Evolutionary conservation across 352 stramenopile genomes (phyloP).

Genomic region (Elongisporangium senticosum): DNA sequence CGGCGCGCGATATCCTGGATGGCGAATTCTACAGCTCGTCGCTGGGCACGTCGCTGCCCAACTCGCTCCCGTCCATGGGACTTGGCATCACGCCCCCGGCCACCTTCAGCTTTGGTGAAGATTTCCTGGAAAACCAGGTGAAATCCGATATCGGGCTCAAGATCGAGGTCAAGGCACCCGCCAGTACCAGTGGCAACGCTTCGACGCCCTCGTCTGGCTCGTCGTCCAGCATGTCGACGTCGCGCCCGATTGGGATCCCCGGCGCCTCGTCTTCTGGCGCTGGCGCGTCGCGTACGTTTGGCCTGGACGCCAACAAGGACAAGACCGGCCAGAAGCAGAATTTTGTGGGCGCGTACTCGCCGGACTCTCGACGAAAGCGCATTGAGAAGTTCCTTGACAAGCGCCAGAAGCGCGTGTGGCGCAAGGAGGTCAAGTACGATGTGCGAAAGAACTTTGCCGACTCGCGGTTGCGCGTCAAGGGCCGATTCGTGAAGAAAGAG

Average conservation of each 20-base stretch:
- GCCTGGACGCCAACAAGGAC: constrained; percentile 33
- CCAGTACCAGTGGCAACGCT: constrained; percentile 2
- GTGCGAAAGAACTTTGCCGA: constrained; percentile 98
- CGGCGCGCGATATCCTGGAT: constrained; percentile 71
- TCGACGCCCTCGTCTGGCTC: constrained; percentile 12
- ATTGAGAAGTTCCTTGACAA: constrained; percentile 96
- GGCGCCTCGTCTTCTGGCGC: constrained; percentile 33
- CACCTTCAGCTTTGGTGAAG: constrained; percentile 80
- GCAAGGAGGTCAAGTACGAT: constrained; percentile 97
- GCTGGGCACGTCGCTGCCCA: constrained; percentile 76
- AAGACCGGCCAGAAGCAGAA: constrained; percentile 66
- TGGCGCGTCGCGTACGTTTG: constrained; percentile 31
- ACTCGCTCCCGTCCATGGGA: constrained; percentile 84
- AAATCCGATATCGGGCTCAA: constrained; percentile 45
- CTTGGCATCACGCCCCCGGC: constrained; percentile 78
- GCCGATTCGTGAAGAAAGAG: constrained; percentile 97
- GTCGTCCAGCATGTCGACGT: constrained; percentile 46
- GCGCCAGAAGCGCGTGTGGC: constrained; percentile 92
- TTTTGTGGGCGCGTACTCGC: constrained; percentile 94
- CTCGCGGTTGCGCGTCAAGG: constrained; percentile 94
- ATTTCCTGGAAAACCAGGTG: constrained; percentile 77
- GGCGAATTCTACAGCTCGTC: constrained; percentile 79
- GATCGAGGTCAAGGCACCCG: constrained; percentile 11
- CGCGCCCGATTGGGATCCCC: constrained; percentile 77
- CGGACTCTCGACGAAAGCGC: constrained; percentile 88